Conservation (phyloP, 306 rosid genomes). For the Cucurbita maxima region DNA sequence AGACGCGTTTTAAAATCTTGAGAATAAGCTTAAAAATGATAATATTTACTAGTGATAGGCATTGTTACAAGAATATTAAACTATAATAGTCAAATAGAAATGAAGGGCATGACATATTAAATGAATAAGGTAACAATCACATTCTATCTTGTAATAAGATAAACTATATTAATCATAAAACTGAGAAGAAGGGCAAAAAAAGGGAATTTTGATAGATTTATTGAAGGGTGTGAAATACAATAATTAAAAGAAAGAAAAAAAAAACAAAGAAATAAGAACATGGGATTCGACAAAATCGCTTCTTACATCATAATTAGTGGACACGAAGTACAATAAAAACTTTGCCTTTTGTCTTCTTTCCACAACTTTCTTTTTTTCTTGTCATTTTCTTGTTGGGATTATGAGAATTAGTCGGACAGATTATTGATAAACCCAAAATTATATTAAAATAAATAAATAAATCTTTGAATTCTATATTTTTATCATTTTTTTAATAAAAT, state of each 20-base stretch:
- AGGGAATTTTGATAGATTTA: neutral
- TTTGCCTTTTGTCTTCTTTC: neutral
- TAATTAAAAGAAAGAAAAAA: slow-evolving; percentile 8
- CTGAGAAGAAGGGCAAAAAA: neutral
- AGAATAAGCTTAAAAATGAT: too few relatives aligned
- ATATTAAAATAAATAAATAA: too few relatives aligned
- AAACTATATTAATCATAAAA: neutral
- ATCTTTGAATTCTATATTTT: too few relatives aligned
- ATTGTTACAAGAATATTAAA: too few relatives aligned
- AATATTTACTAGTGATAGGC: too few relatives aligned
- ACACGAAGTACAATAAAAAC: slow-evolving; percentile 2
- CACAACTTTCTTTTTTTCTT: neutral
- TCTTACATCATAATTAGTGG: slow-evolving; percentile 3
- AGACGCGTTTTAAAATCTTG: too few relatives aligned
- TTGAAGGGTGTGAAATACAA: slow-evolving; percentile 1
- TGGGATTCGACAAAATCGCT: slow-evolving; percentile 28
- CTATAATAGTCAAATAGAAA: too few relatives aligned
- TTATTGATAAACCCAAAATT: too few relatives aligned
- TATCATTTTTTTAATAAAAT: too few relatives aligned
- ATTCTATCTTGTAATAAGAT: neutral
- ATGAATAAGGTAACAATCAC: too few relatives aligned
- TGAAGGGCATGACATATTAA: too few relatives aligned
- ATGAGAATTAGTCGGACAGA: neutral
- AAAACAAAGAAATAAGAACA: slow-evolving; percentile 24
- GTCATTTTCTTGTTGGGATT: neutral